These are phyloP conservation scores for Eruca vesicaria DNA, from an alignment of 441 rosid genomes.

Conservation along the genomic window DNA sequence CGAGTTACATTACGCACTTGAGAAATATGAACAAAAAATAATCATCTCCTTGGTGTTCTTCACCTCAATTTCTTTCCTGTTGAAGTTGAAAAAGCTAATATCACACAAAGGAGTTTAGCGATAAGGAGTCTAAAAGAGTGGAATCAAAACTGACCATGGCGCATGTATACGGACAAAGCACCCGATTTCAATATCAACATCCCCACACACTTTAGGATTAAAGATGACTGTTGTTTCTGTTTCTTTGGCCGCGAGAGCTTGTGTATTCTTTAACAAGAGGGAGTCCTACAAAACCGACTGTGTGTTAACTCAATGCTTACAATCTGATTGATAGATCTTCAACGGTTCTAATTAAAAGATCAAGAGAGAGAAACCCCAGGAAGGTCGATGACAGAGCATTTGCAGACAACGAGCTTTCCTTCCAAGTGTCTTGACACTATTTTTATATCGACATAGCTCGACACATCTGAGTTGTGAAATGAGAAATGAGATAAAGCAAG, in stretches of 20 bases:
- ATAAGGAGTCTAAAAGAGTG: not conserved
- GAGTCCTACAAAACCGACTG: conserved; percentile 41
- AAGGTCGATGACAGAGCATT: conserved; percentile 47
- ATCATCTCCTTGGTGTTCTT: conserved; percentile 41
- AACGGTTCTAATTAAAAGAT: not conserved
- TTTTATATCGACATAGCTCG: conserved; percentile 48
- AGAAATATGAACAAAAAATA: conserved; percentile 58
- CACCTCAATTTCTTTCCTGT: conserved; percentile 75
- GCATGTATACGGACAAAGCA: conserved; percentile 55
- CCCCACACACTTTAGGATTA: conserved; percentile 61
- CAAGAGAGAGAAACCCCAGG: conserved; percentile 47
- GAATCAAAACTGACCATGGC: conserved; percentile 62
- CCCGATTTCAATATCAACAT: conserved; percentile 84
- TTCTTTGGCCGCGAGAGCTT: conserved; percentile 33
- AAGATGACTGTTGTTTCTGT: conserved; percentile 59
- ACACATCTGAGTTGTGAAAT: conserved; percentile 35
- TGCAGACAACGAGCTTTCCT: conserved; percentile 76
- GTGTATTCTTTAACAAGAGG: conserved; percentile 31
- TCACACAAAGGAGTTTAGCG: not conserved
- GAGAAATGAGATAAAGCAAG: conserved; percentile 19
- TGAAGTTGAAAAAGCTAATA: conserved; percentile 15
- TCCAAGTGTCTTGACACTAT: conserved; percentile 72
- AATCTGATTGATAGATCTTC: not conserved
- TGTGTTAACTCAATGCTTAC: conserved; percentile 4
- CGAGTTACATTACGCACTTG: conserved; percentile 25